Base-by-base conservation (phyloP, 192 early-diverging fungal species). In the Coemansia sp. region DNA sequence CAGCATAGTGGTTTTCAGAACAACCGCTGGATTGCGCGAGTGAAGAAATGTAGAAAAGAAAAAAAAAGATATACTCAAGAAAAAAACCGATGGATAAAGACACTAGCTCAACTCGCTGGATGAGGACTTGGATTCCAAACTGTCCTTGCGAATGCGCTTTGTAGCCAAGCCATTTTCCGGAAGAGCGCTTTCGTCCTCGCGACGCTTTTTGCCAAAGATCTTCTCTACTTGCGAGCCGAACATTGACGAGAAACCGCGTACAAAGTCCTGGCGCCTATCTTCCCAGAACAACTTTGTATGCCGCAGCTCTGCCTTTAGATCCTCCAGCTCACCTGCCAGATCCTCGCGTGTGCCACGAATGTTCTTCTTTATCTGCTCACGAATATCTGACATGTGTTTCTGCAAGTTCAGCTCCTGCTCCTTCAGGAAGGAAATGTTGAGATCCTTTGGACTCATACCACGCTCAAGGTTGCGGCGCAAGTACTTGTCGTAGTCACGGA, bases 401-500 rank as follows among this genome's bases (percentile, higher is more conserved):
- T 93, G 89, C 59, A 88, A 68, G 54, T 88, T 86, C 33, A 91
- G 80, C 63, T 91, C 88, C 82, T 90, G 87, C 66, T 90, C 89
- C 80, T 91, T 91, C 59, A 94, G 77, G 68, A 92, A 94, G 5
- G 87, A 87, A 62, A 94, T 88, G 66, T 90, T 90, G 27, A 94
- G 83, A 17, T 94, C 92, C 74, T 89, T 92, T 52, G 89, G 86
- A 42, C 84, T 88, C 32, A 94, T 87, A 1, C 92, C 92, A 54
- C 92, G 85, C 75, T 92, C 91, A n/a, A 94, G 80, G 74, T 94
- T 94, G 54, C 92, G 85, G 65, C 90, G 82, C 59, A 94, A 75
- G 68, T 92, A 94, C 67, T 88, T 81, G 79, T 93, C 92, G 71
- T 93, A 93, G 67, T 93, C 91, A 55, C 87, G 85, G 19, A 93